Conservation (phyloP, 1,139 yeast genomes). For the Yamadazyma trypodendri region DNA sequence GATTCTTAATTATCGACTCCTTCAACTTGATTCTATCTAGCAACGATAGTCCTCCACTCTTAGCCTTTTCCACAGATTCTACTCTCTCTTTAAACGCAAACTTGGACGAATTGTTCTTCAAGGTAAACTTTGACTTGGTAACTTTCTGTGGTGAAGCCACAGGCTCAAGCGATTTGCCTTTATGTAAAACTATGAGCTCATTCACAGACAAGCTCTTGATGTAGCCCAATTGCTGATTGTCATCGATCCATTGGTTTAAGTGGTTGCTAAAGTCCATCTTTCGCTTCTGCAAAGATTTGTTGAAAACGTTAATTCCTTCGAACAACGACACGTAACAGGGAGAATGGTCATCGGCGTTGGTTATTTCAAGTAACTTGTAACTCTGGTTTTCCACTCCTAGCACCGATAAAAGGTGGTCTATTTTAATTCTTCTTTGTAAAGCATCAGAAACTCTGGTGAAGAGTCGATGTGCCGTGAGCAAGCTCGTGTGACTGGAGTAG, state of each 20-base stretch:
- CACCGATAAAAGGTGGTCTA: slow-evolving; percentile 12
- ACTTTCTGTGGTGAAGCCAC: slow-evolving; percentile 21
- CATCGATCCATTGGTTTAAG: slow-evolving; percentile 59
- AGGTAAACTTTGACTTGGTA: slow-evolving; percentile 16
- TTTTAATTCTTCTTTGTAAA: slow-evolving; percentile 13
- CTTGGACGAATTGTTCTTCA: slow-evolving; percentile 30
- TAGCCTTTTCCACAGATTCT: slow-evolving; percentile 20
- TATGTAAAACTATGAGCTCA: slow-evolving; percentile 9
- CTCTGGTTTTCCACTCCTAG: slow-evolving; percentile 12
- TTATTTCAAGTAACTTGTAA: slow-evolving; percentile 13
- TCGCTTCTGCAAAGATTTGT: slow-evolving; percentile 19
- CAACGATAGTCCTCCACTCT: slow-evolving; percentile 32
- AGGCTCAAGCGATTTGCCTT: neutral
- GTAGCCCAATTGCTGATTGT: slow-evolving; percentile 20
- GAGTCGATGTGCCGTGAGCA: slow-evolving; percentile 15
- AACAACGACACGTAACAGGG: slow-evolving; percentile 15
- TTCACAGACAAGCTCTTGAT: slow-evolving; percentile 8
- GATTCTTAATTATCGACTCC: slow-evolving; percentile 24
- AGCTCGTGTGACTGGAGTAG: slow-evolving; percentile 14
- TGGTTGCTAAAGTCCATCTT: slow-evolving; percentile 57
- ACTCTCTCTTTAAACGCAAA: slow-evolving; percentile 29
- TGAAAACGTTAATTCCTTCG: slow-evolving; percentile 11
- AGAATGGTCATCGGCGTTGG: slow-evolving; percentile 13
- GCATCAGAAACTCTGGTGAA: slow-evolving; percentile 10
- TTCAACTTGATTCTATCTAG: slow-evolving; percentile 42